Percentiles rank a stretch among this genome's conserved stretches.
phyloP scores from a whole-genome alignment of 2,329 filamentous ascomycete genomes.

The Coniochaeta sp. region DNA sequence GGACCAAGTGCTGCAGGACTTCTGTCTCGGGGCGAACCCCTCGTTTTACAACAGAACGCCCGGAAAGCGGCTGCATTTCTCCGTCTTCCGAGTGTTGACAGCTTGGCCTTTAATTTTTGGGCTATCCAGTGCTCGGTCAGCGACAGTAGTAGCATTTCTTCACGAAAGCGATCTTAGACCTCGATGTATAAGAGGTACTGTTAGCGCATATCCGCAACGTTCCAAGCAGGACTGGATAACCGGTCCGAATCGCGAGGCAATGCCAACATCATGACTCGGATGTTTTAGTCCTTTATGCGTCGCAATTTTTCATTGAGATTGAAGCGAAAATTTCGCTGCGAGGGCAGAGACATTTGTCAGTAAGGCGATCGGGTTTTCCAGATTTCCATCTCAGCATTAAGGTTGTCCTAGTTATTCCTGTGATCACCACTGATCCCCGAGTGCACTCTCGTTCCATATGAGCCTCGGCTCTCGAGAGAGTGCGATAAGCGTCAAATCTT shows the following conservation, averaged over 20 bases:
- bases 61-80: background rate
- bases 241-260: background rate
- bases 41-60: background rate
- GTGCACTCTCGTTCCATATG: no score
- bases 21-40: background rate
- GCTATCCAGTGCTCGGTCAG: background rate
- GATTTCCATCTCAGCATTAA: no score
- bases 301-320: background rate
- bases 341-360: background rate
- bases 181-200: background rate
- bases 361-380: background rate
- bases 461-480: no score
- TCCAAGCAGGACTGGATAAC: background rate
- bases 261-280: background rate
- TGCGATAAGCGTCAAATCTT: no score
- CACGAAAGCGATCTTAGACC: background rate
- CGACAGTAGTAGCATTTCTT: background rate
- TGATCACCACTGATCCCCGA: no score
- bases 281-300: background rate
- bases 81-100: background rate
- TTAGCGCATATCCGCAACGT: background rate
- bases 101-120: background rate
- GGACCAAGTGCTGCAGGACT: background rate
- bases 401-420: no score
- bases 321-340: background rate